Evolutionary conservation across 805 yeast genomes (phyloP).

Genomic region (Sugiyamaella americana): DNA sequence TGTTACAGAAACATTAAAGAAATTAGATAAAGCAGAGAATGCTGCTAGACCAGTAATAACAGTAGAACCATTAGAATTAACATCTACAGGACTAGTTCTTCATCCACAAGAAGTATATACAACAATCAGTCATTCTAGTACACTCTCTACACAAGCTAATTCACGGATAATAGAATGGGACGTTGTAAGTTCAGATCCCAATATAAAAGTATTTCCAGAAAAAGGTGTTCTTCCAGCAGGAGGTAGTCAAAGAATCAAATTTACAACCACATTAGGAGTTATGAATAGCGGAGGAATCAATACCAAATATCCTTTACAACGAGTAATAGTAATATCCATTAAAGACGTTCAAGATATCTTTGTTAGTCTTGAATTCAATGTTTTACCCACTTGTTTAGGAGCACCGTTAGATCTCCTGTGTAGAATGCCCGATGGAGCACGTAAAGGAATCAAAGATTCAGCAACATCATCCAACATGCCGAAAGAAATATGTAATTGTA

Average conservation of each 20-base stretch:
- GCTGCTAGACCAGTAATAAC: slow-evolving; percentile 37
- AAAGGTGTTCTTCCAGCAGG: slow-evolving; percentile 31
- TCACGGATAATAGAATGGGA: slow-evolving; percentile 37
- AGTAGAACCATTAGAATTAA: slow-evolving; percentile 34
- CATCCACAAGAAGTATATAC: slow-evolving; percentile 22
- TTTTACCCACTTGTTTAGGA: slow-evolving; percentile 32
- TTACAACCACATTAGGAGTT: slow-evolving; percentile 15
- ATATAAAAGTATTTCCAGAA: slow-evolving; percentile 23
- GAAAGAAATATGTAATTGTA: slow-evolving; percentile 30
- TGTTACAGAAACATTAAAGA: slow-evolving; percentile 35
- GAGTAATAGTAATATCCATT: slow-evolving; percentile 27
- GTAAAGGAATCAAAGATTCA: slow-evolving; percentile 17
- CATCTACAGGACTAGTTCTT: slow-evolving; percentile 26
- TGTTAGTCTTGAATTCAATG: slow-evolving; percentile 23
- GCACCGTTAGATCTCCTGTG: slow-evolving; percentile 23
- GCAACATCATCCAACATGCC: slow-evolving; percentile 28
- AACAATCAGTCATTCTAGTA: slow-evolving; percentile 26
- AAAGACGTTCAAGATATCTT: slow-evolving; percentile 30
- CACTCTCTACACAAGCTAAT: slow-evolving; percentile 16
- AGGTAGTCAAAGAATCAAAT: slow-evolving; percentile 21
- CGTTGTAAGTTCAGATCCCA: slow-evolving; percentile 25
- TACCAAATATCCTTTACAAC: slow-evolving; percentile 16
- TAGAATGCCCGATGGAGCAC: slow-evolving; percentile 22
- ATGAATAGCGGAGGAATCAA: not conserved
- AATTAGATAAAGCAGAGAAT: slow-evolving; percentile 42